Conservation (phyloP, 2,329 filamentous ascomycete species). For the Phoma herbarum region DNA sequence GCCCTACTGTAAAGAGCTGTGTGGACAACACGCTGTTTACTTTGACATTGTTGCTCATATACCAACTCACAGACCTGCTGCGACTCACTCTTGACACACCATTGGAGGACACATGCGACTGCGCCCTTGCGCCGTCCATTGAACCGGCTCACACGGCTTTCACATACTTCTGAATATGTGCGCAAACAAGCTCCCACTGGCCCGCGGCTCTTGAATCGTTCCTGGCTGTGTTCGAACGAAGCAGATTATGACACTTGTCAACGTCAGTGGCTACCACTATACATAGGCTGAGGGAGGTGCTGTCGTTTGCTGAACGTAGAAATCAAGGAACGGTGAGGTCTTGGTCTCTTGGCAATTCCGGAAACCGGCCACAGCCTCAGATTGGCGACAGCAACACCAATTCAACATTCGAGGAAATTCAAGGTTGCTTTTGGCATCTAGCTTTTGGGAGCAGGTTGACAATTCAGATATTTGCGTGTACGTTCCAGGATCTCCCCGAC, state of each 20-base stretch:
- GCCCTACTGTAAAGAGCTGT: not conserved
- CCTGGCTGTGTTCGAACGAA: not conserved
- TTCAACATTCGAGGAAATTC: not conserved
- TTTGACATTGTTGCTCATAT: not conserved
- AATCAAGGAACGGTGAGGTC: conserved; percentile 3
- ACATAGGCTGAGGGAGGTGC: conserved; percentile 6
- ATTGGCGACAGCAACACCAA: not conserved
- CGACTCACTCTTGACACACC: not conserved
- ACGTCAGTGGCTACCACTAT: conserved; percentile 4
- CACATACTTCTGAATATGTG: not conserved
- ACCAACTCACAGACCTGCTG: not conserved
- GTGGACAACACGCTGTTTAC: not conserved
- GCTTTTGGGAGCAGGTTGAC: not conserved
- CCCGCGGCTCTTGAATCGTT: not conserved
- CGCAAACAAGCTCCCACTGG: not conserved
- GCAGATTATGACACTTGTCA: not conserved
- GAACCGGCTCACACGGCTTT: not conserved
- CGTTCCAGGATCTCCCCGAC: conserved; percentile 17
- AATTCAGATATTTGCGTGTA: not conserved
- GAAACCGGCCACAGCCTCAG: not conserved
- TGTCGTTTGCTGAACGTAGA: not conserved
- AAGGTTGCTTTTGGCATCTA: not conserved
- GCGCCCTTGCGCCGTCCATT: not conserved
- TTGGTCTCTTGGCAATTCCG: conserved; percentile 9
- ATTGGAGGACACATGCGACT: not conserved